These are phyloP conservation scores for Lentinula sp. DNA, from an alignment of 768 basidiomycete species.

Conservation along the genomic window DNA sequence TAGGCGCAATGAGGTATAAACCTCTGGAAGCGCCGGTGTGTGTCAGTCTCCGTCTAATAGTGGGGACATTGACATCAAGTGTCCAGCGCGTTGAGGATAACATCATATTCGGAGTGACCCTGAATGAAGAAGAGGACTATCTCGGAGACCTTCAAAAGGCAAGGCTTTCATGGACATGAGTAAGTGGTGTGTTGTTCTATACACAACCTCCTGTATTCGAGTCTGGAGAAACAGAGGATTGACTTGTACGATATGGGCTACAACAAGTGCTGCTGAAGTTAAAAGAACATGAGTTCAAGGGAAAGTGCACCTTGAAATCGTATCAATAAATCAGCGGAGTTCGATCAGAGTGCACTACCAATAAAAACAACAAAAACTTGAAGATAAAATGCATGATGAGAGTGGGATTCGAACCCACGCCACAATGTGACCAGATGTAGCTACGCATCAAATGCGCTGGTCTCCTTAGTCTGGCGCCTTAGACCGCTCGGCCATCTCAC, in stretches of 20 bases:
- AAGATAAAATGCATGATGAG: slow-evolving; percentile 6
- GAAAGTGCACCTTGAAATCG: no score
- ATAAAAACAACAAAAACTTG: no score
- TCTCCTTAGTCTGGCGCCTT: slow-evolving; percentile 81
- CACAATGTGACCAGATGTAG: slow-evolving; percentile 29
- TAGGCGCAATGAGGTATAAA: slow-evolving; percentile 20
- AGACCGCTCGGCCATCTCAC: slow-evolving; percentile 85
- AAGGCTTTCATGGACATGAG: neutral
- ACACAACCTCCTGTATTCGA: no score
- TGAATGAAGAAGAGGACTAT: slow-evolving; percentile 5
- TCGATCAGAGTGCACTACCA: no score
- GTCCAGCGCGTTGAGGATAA: slow-evolving; percentile 7
- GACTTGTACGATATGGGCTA: no score
- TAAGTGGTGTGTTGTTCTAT: no score
- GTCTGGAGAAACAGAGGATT: no score
- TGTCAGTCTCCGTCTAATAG: neutral
- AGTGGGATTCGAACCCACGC: slow-evolving; percentile 50
- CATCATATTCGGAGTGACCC: neutral
- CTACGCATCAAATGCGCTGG: neutral
- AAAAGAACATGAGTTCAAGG: no score
- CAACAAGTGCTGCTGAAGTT: no score
- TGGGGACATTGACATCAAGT: neutral
- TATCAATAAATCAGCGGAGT: no score
- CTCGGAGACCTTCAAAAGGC: neutral
- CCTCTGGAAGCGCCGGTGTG: slow-evolving; percentile 11